Evolutionary conservation across 352 stramenopile species (phyloP), one percentile per base, ranked within the genome.

Genomic region (Globisporangium mamillatum): DNA sequence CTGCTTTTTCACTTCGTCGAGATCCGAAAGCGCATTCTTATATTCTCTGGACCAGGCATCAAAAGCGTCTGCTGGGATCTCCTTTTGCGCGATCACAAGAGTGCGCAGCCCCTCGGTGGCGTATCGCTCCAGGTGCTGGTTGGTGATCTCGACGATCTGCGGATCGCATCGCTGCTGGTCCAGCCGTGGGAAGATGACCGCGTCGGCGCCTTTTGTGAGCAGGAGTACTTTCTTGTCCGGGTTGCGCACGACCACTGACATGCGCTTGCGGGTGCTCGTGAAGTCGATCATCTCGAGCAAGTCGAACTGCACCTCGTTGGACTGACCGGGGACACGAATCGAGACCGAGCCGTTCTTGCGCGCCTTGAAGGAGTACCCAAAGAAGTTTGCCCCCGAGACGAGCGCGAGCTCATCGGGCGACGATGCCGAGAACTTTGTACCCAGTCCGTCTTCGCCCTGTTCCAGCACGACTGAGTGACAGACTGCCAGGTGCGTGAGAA

Each of bases 241-340:
- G 0, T 82, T 88, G 46, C 95, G 81, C 14, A 99, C 87, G n/a
- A 99, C 75, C 22, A 99, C 96, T 5, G 94, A 99, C 97, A 99
- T 99, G 60, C 98, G 82, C 79, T 99, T 99, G 32, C 97, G 83
- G n/a, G 97, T 91, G 60, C 92, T 98, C 60, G 98, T 98, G 76
- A 99, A 99, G 68, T 99, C 97, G 71, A 99, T 98, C 66, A 99
- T 90, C 52, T 98, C 94, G 46, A 99, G 81, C 32, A 99, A 75
- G 38, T 93, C 79, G 63, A 91, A 98, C n/a, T 78, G 67, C 1
- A 87, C 69, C 20, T 88, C 84, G 25, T 75, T 32, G 14, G 62
- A 57, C 0, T 55, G 53, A 27, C 65, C 66, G 1, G 84, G 86
- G 6, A 82, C 64, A 5, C 69, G 68, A 54, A 94, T 90, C 4